A percentile compares a stretch with the other conserved stretches of the same genome.
These are phyloP conservation scores for Dinochytrium kinnereticum DNA, from an alignment of 371 early-diverging fungal species.

Conservation along the genomic window DNA sequence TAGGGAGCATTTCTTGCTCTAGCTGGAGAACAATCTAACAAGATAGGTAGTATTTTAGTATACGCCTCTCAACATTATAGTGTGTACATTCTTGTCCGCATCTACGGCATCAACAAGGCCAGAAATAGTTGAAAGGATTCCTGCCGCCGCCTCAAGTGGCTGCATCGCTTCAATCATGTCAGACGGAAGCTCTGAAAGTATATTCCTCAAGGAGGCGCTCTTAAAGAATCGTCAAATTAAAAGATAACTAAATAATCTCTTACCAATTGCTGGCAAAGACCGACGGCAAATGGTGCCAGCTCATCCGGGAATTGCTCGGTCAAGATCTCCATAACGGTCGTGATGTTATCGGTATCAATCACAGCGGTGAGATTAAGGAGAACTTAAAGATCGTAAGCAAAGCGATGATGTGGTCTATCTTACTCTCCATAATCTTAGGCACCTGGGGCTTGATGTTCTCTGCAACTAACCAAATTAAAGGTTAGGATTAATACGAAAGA, in stretches of 20 bases:
- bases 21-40: conserved; percentile 12
- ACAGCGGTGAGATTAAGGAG: conserved; percentile 83
- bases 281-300: conserved; percentile 86
- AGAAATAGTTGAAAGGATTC: conserved; percentile 88
- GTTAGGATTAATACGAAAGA: too few relatives aligned
- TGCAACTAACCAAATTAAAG: conserved; percentile 59
- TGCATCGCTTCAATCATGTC: conserved; percentile 66
- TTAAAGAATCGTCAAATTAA: not conserved
- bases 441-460: conserved; percentile 76
- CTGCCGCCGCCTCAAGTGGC: conserved; percentile 73
- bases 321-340: conserved; percentile 85
- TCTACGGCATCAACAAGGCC: conserved; percentile 69
- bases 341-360: conserved; percentile 86
- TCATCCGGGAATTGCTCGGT: conserved; percentile 88
- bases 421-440: conserved; percentile 80
- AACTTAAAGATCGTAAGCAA: conserved; percentile 29
- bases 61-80: too few relatives aligned
- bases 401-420: not conserved
- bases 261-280: conserved; percentile 78
- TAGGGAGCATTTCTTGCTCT: conserved; percentile 4
- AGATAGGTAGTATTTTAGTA: not conserved
- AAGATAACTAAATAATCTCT: not conserved
- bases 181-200: conserved; percentile 66
- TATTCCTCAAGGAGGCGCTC: conserved; percentile 79
- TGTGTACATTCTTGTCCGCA: conserved; percentile 37